phyloP scores from a whole-genome alignment of 2,329 filamentous ascomycete genomes.

The Fusarium veterinarium region DNA sequence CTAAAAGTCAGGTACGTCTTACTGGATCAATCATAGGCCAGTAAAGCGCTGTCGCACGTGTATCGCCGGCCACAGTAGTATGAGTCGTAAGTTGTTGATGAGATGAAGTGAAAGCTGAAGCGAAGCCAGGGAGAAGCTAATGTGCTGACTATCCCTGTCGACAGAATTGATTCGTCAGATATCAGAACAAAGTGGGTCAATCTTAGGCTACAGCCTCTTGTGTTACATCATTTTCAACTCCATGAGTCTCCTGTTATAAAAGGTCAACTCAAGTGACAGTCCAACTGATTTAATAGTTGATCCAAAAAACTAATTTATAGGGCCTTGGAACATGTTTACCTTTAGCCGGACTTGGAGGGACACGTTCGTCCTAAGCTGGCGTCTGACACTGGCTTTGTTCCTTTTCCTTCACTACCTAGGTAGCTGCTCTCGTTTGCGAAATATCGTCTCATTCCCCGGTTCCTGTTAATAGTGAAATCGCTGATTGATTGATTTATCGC shows the following conservation, averaged over 20 bases:
- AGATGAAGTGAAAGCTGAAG: neutral
- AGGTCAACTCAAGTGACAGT: neutral
- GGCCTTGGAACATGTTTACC: neutral
- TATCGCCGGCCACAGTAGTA: rapidly evolving
- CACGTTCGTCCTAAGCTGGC: neutral
- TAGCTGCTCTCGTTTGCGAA: neutral
- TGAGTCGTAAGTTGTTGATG: neutral
- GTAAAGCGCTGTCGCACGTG: rapidly evolving
- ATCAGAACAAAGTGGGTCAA: rapidly evolving
- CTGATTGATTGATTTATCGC: rapidly evolving
- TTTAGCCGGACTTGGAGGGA: rapidly evolving
- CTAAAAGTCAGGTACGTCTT: rapidly evolving
- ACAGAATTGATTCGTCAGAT: neutral
- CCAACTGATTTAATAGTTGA: neutral
- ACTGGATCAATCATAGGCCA: rapidly evolving
- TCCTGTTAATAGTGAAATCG: neutral
- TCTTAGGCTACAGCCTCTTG: neutral
- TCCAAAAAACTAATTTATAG: neutral
- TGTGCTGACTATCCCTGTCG: neutral
- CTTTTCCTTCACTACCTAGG: neutral
- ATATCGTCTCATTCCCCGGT: neutral
- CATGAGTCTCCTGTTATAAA: neutral
- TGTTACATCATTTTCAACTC: neutral
- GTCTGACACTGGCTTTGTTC: neutral
- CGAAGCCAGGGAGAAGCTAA: neutral